Evolutionary conservation across 495 filamentous ascomycete species (phyloP).

Genomic region (Bryoglossum gracile): DNA sequence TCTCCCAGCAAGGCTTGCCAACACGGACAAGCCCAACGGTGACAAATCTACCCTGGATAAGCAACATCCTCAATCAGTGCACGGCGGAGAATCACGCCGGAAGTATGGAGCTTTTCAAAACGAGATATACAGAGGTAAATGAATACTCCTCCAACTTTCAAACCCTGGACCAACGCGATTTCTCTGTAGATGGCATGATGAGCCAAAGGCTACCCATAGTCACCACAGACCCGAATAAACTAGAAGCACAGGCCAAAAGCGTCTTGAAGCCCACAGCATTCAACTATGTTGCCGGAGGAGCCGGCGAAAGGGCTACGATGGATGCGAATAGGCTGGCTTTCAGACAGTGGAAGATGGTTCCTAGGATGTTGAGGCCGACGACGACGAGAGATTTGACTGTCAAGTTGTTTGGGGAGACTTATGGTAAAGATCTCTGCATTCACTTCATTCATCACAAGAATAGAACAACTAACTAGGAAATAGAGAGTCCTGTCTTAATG

Average conservation of each 20-base stretch:
- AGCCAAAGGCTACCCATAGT: slow-evolving; percentile 40
- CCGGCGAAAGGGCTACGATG: slow-evolving; percentile 58
- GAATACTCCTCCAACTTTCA: slow-evolving; percentile 6
- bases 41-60: background rate
- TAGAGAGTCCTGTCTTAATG: slow-evolving; percentile 44
- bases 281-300: slow-evolving; percentile 58
- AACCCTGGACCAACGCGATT: slow-evolving; percentile 16
- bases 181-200: slow-evolving; percentile 45
- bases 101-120: slow-evolving; percentile 22
- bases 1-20: too few relatives aligned
- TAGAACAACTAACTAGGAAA: too few relatives aligned
- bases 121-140: slow-evolving; percentile 14
- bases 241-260: slow-evolving; percentile 49
- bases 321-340: slow-evolving; percentile 58
- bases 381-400: slow-evolving; percentile 42
- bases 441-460: too few relatives aligned
- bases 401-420: slow-evolving; percentile 49
- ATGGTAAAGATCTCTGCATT: slow-evolving; percentile 19
- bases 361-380: slow-evolving; percentile 29
- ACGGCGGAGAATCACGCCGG: slow-evolving; percentile 4
- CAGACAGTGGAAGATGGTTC: slow-evolving; percentile 54
- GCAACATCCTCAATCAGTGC: slow-evolving; percentile 8
- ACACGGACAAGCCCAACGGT: too few relatives aligned
- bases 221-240: slow-evolving; percentile 52
- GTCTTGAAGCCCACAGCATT: slow-evolving; percentile 41